phyloP scores from a whole-genome alignment of 768 basidiomycete species.

The Amanita thiersii region DNA sequence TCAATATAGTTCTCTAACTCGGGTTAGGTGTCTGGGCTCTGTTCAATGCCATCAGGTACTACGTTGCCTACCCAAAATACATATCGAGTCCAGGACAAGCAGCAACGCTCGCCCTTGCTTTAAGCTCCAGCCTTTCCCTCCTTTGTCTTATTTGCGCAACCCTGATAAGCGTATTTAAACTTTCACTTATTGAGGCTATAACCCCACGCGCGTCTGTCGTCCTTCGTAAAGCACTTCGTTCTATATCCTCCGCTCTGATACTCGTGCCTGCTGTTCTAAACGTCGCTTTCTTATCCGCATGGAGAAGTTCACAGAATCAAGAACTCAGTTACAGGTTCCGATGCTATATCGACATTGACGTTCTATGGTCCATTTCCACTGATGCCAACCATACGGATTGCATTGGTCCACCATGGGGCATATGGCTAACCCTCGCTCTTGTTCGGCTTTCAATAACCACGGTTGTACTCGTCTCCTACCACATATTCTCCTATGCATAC shows the following conservation, averaged over 20 bases:
- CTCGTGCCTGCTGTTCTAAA: conserved; percentile 48
- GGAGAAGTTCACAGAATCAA: conserved; percentile 33
- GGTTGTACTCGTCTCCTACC: conserved; percentile 31
- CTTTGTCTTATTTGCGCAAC: conserved; percentile 28
- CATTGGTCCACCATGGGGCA: conserved; percentile 33
- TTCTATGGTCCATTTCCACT: conserved; percentile 47
- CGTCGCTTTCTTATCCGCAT: conserved; percentile 43
- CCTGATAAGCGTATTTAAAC: conserved; percentile 31
- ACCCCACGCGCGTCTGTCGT: conserved; percentile 22
- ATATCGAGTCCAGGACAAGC: conserved; percentile 30
- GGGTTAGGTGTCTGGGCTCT: conserved; percentile 47
- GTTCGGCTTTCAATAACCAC: conserved; percentile 48
- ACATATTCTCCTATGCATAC: conserved; percentile 19
- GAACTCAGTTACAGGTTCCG: conserved; percentile 30
- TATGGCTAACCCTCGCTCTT: conserved; percentile 48
- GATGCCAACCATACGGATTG: conserved; percentile 13
- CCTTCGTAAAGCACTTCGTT: conserved; percentile 25
- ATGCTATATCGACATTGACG: conserved; percentile 61
- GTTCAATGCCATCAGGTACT: conserved; percentile 61
- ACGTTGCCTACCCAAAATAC: conserved; percentile 44
- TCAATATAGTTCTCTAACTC: not conserved
- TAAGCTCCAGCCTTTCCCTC: conserved; percentile 32
- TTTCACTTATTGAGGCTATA: conserved; percentile 22
- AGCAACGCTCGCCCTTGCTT: conserved; percentile 40
- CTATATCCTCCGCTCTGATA: conserved; percentile 37